A percentile compares a stretch with the other conserved stretches of the same genome.
These are phyloP conservation scores for Plasmopara muralis DNA, from an alignment of 352 stramenopile species.

Conservation along the genomic window DNA sequence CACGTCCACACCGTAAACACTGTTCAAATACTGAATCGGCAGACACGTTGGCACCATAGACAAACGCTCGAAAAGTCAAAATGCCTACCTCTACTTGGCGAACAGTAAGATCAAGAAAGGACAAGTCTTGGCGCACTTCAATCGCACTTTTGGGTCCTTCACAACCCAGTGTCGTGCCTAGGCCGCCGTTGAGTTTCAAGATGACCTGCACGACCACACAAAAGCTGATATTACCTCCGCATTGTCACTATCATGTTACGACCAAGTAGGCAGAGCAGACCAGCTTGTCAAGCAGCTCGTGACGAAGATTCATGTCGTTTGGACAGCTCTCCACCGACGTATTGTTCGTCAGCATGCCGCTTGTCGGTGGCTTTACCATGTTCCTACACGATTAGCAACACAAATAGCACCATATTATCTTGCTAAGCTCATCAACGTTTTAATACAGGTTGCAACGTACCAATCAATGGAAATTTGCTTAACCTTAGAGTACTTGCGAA, in stretches of 20 bases:
- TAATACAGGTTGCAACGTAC: constrained; percentile 18
- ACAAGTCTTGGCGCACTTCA: constrained; percentile 90
- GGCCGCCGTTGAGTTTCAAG: constrained; percentile 98
- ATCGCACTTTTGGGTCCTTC: constrained; percentile 91
- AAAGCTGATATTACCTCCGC: constrained; percentile 10
- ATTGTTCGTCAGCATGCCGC: constrained; percentile 62
- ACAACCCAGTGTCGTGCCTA: constrained; percentile 97
- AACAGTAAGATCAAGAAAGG: constrained; percentile 98
- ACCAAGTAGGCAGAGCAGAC: constrained; percentile 29
- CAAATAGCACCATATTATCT: neutral
- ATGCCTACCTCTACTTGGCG: constrained; percentile 91
- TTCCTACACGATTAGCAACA: constrained; percentile 35
- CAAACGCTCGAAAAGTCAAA: neutral
- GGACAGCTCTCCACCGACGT: constrained; percentile 82
- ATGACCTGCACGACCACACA: constrained; percentile 65
- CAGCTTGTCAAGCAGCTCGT: constrained; percentile 93
- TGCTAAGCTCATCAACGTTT: no score
- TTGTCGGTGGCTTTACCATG: constrained; percentile 65
- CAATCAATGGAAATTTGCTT: constrained; percentile 81
- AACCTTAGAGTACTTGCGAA: constrained; percentile 83
- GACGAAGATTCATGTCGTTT: constrained; percentile 88
- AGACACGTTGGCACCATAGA: constrained; percentile 1
- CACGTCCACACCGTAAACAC: constrained; percentile 91
- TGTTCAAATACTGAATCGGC: constrained; percentile 76
- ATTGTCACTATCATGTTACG: neutral